phyloP scores from a whole-genome alignment of 2,329 filamentous ascomycete species.

The Trichoderma afroharzianum region DNA sequence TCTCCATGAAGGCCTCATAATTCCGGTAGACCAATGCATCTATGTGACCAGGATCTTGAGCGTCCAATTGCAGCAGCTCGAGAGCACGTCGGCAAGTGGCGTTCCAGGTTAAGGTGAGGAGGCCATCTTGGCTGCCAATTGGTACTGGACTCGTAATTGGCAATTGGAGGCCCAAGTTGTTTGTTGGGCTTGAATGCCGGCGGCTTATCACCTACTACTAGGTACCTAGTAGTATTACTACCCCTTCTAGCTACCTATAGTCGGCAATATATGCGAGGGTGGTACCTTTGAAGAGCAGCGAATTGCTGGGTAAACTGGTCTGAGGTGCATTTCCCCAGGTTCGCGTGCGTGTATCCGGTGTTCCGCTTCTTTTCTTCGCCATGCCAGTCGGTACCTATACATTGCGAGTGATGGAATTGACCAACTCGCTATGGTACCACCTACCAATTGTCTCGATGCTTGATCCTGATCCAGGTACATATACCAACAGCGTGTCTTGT shows the following conservation, averaged over 20 bases:
- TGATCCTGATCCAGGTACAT: background rate
- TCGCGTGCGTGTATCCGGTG: background rate
- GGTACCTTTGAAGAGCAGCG: background rate
- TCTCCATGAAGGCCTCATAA: background rate
- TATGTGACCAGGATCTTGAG: background rate
- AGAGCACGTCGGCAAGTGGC: background rate
- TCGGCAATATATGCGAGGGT: background rate
- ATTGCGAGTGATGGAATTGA: background rate
- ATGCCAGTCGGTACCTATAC: background rate
- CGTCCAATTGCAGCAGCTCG: background rate
- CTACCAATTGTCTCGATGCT: background rate
- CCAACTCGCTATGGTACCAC: background rate
- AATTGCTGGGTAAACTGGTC: background rate
- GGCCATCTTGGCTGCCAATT: background rate
- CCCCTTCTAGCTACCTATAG: background rate
- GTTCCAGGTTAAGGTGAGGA: background rate
- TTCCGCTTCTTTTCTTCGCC: background rate
- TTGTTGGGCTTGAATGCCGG: background rate
- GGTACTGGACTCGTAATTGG: background rate
- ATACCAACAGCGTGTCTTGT: background rate
- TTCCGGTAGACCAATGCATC: background rate
- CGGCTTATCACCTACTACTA: background rate
- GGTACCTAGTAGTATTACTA: background rate
- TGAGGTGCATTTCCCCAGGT: background rate
- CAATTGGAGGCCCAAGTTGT: background rate